A percentile compares a stretch with the other conserved stretches of the same genome.
phyloP scores from a whole-genome alignment of 495 filamentous ascomycete species.

The Podospora fimiseda region DNA sequence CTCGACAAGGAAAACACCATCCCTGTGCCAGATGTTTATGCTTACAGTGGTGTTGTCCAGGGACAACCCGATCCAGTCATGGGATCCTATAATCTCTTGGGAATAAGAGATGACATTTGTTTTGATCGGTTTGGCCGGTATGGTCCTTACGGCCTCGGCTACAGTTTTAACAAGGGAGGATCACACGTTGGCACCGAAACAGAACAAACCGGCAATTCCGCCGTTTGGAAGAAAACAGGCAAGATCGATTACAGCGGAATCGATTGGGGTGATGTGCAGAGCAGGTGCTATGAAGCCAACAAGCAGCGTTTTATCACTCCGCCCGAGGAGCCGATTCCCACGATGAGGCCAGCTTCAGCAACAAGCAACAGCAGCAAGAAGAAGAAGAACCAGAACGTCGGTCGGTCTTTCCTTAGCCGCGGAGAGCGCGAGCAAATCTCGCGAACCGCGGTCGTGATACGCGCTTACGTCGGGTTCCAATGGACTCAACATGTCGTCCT shows the following conservation, averaged over 20 bases:
- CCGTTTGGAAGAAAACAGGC: slow-evolving; percentile 60
- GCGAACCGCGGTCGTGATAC: slow-evolving; percentile 67
- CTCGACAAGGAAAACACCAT: slow-evolving; percentile 57
- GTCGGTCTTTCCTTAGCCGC: background rate
- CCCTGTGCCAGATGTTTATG: slow-evolving; percentile 58
- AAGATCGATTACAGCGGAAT: slow-evolving; percentile 70
- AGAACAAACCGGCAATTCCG: slow-evolving; percentile 61
- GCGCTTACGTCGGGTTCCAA: slow-evolving; percentile 61
- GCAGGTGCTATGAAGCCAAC: slow-evolving; percentile 62
- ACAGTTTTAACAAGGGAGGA: slow-evolving; percentile 67
- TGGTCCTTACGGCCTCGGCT: slow-evolving; percentile 87
- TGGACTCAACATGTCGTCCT: slow-evolving; percentile 64
- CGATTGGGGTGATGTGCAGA: slow-evolving; percentile 71
- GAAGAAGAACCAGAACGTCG: too few species aligned
- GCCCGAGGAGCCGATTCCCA: background rate
- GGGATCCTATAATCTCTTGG: slow-evolving; percentile 73
- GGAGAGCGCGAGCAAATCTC: slow-evolving; percentile 34
- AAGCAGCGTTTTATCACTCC: slow-evolving; percentile 50
- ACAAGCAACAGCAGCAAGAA: background rate
- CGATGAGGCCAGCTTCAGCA: background rate
- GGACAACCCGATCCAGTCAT: slow-evolving; percentile 77
- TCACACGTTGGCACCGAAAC: slow-evolving; percentile 70
- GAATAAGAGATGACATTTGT: slow-evolving; percentile 76
- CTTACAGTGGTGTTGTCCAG: slow-evolving; percentile 64
- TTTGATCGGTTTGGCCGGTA: slow-evolving; percentile 89